Base-by-base conservation (phyloP, 2,329 filamentous ascomycete genomes). In the Pseudonectria foliicola region DNA sequence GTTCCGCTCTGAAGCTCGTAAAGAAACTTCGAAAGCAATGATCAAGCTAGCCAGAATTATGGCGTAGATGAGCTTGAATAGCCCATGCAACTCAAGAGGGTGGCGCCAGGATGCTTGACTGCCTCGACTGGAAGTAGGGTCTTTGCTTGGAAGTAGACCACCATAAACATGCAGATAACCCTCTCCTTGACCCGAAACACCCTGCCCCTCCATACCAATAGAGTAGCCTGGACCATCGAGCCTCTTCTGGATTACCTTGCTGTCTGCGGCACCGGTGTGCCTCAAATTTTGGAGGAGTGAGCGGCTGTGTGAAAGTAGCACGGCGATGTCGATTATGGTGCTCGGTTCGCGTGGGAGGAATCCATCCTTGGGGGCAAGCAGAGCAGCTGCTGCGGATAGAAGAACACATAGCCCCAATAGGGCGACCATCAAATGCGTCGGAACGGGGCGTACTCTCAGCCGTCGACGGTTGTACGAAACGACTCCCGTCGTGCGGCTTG, bases 271-370 rank as follows among this genome's bases (percentile, higher is more conserved):
- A 4, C 61, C 60, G 10, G 57, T 49, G 2, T 59, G 60, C 7
- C 50, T 51, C 1, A 64, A 51, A 1, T 50, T 50, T 30, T 62
- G 56, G 2, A 63, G 49, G 1, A 64, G 46, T 6, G 52, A 39
- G 4, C 52, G 52, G 31, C 61, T 64, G 24, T 64, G 58, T 3
- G 57, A 52, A 3, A 64, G 42, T 10, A 64, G 48, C 2, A 60
- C 50, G 0, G 61, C 61, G 39, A 54, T 46, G 31, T 56, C 56
- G 27, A 61, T 49, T 8, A 64, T 50, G 3, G 55, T 57, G 12
- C 49, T 53, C 0, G 60, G 59, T 7, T 57, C 46, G 10, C 59
- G 53, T 0, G 62, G 61, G 4, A 64, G 48, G n/a, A 63, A 55
- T 0, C 59, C 58, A 23, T 44, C 44, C 16, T 25, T 54, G 0